phyloP scores from a whole-genome alignment of 352 stramenopile genomes.

The Nothophytophthora sp. region DNA sequence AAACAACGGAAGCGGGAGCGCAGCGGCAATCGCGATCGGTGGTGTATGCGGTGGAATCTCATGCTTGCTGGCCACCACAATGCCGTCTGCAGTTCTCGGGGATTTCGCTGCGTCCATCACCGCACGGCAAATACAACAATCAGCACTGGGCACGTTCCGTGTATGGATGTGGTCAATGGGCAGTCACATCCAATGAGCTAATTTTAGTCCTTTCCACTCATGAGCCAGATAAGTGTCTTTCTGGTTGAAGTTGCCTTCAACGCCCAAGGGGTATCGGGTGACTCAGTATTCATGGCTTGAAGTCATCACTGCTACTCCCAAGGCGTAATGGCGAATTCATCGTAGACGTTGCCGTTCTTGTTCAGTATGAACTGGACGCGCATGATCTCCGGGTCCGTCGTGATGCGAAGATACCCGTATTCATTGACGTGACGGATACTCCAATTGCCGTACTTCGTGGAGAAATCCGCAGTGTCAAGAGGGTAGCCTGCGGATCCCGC shows the following conservation, averaged over 20 bases:
- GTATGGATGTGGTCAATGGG: constrained; percentile 10
- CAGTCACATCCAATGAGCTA: constrained; percentile 15
- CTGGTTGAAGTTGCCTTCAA: not conserved
- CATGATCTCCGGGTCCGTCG: constrained; percentile 39
- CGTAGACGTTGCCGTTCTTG: constrained; percentile 63
- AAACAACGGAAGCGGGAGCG: constrained; percentile 3
- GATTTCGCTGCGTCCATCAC: constrained; percentile 11
- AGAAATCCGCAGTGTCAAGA: constrained; percentile 52
- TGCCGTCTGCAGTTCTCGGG: constrained; percentile 12
- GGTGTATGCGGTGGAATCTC: constrained; percentile 3
- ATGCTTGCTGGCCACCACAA: constrained; percentile 11
- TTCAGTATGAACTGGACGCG: constrained; percentile 70
- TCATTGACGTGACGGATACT: constrained; percentile 65
- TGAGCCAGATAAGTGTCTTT: constrained; percentile 1
- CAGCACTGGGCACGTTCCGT: not conserved
- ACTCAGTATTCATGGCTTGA: no score
- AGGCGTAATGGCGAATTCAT: constrained; percentile 44
- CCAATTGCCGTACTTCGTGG: constrained; percentile 61
- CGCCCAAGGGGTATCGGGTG: no score
- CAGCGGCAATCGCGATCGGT: constrained; percentile 9
- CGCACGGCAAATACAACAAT: constrained; percentile 2
- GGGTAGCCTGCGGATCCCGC: constrained; percentile 76
- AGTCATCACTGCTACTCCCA: constrained; percentile 16
- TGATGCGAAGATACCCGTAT: constrained; percentile 68
- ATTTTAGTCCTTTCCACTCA: no score